A percentile compares a stretch with the other conserved stretches of the same genome.
Evolutionary conservation across 2,329 filamentous ascomycete species (phyloP).

Genomic region (Ophiocordyceps australis): DNA sequence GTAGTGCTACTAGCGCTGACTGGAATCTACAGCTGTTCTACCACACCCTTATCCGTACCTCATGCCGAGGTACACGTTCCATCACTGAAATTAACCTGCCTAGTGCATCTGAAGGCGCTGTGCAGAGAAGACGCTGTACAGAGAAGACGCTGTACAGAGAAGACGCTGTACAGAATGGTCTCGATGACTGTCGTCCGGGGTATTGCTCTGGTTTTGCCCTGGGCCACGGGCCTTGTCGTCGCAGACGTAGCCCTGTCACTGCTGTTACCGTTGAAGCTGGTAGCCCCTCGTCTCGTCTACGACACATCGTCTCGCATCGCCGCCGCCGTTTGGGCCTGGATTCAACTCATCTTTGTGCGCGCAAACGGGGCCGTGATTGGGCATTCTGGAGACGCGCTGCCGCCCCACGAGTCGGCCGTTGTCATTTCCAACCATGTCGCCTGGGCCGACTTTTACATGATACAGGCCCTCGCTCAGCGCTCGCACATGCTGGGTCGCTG

Average conservation of each 20-base stretch:
- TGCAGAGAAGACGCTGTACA: too few relatives aligned
- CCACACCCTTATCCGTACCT: too few relatives aligned
- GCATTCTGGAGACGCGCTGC: conserved; percentile 31
- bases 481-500: conserved; percentile 41
- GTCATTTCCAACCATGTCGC: conserved; percentile 41
- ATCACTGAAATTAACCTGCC: too few relatives aligned
- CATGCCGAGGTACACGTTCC: too few relatives aligned
- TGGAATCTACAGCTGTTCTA: too few relatives aligned
- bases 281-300: conserved; percentile 32
- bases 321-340: conserved; percentile 33
- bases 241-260: conserved; percentile 31
- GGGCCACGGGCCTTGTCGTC: conserved; percentile 30
- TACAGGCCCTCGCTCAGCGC: conserved; percentile 34
- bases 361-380: conserved; percentile 34
- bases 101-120: too few relatives aligned
- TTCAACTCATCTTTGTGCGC: conserved; percentile 36
- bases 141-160: too few relatives aligned
- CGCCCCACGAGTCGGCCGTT: conserved; percentile 36
- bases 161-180: too few relatives aligned
- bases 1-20: too few relatives aligned
- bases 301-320: conserved; percentile 34
- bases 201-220: conserved; percentile 24
- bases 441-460: conserved; percentile 48
- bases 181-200: too few relatives aligned
- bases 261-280: conserved; percentile 25